Percentiles rank a stretch among this genome's conserved stretches.
Conservation (phyloP, 352 stramenopile genomes). For the Phytophthora boehmeriae region DNA sequence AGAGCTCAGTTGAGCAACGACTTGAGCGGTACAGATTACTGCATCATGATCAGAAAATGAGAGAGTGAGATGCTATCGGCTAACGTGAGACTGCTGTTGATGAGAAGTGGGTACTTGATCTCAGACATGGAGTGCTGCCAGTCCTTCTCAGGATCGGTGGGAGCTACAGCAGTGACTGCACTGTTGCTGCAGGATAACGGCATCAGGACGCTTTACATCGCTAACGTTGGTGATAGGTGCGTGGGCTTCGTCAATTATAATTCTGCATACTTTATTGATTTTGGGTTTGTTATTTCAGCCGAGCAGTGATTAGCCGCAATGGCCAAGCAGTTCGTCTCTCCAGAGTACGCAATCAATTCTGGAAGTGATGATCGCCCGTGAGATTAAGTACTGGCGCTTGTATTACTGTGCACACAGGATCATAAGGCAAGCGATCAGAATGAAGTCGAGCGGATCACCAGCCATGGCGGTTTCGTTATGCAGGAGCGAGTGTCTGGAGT, state of each 20-base stretch:
- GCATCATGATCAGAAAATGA: background rate
- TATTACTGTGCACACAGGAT: slow-evolving; percentile 33
- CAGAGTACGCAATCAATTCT: slow-evolving; percentile 31
- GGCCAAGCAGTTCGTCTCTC: slow-evolving; percentile 61
- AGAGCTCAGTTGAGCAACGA: slow-evolving; percentile 56
- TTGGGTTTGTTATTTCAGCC: slow-evolving; percentile 37
- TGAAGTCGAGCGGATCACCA: slow-evolving; percentile 62
- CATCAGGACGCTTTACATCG: slow-evolving; percentile 51
- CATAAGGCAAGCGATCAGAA: slow-evolving; percentile 71
- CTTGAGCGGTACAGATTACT: slow-evolving; percentile 53
- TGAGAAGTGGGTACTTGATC: slow-evolving; percentile 65
- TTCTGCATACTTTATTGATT: background rate
- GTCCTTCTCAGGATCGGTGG: slow-evolving; percentile 46
- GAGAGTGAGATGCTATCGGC: background rate
- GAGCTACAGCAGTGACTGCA: slow-evolving; percentile 67
- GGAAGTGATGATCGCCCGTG: too few relatives aligned
- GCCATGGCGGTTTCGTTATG: slow-evolving; percentile 72
- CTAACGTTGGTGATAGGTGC: slow-evolving; percentile 83
- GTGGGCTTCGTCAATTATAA: background rate
- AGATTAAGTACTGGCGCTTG: background rate
- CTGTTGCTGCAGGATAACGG: slow-evolving; percentile 51
- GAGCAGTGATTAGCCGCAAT: slow-evolving; percentile 66
- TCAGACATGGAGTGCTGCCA: slow-evolving; percentile 82
- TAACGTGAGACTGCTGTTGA: slow-evolving; percentile 3
- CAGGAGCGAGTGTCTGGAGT: slow-evolving; percentile 73